A percentile compares a stretch with the other conserved stretches of the same genome.
These are phyloP conservation scores for Moesziomyces sp. DNA, from an alignment of 1,284 basidiomycete genomes.

Conservation along the genomic window DNA sequence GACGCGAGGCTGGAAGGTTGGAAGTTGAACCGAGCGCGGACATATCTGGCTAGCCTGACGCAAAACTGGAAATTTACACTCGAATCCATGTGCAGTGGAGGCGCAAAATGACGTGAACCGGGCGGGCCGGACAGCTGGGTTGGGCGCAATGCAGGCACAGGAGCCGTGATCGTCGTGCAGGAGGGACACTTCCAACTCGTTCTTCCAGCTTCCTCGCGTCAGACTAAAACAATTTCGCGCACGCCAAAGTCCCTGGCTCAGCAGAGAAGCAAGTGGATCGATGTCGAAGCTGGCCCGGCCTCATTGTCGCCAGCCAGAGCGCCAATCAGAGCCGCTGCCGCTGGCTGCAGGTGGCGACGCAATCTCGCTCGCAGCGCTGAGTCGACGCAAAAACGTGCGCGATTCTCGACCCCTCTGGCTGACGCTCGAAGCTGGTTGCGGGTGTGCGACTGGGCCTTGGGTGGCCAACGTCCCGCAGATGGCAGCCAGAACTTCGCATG, in stretches of 20 bases:
- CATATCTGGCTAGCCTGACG: neutral
- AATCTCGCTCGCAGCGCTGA: conserved; percentile 2
- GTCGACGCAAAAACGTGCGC: conserved; percentile 26
- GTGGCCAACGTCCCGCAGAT: neutral
- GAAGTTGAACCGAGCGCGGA: conserved; percentile 15
- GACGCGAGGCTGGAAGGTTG: conserved; percentile 3
- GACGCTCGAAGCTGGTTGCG: conserved; percentile 2
- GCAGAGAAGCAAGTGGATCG: conserved; percentile 38
- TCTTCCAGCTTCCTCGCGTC: conserved; percentile 44
- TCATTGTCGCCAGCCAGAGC: neutral
- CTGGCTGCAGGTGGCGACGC: neutral
- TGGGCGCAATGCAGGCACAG: neutral
- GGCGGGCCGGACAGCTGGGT: too few species aligned
- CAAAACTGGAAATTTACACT: conserved; percentile 1
- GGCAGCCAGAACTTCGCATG: neutral
- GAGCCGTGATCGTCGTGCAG: neutral
- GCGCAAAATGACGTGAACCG: conserved; percentile 2
- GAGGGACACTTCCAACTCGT: conserved; percentile 29
- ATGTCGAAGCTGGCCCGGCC: conserved; percentile 9
- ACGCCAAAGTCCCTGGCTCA: neutral
- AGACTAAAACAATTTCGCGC: conserved; percentile 14
- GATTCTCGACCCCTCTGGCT: conserved; percentile 4
- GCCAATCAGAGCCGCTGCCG: conserved; percentile 3
- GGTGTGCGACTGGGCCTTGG: neutral
- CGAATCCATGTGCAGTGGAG: neutral